Evolutionary conservation across 192 early-diverging fungal genomes (phyloP), one percentile per base, ranked within the genome.

Genomic region (Lobosporangium transversale): DNA sequence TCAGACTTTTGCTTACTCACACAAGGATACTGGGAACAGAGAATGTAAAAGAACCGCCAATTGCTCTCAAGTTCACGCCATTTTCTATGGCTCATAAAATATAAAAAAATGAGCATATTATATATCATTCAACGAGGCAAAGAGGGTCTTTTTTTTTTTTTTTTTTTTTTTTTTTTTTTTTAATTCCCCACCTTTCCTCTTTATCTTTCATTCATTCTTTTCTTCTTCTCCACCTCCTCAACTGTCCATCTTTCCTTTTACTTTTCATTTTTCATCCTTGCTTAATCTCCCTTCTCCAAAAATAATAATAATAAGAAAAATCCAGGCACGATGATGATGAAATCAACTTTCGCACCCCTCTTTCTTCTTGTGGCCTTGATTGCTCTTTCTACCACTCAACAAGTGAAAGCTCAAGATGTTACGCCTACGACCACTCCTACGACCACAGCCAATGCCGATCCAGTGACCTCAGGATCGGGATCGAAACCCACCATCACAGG

Each of bases 351-450:
- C 53, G 51, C 65, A n/a, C 35, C 59, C 53, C 8, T 58, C 43
- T 32, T 75, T 31, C 33, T 75, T 26, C 21, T 63, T 63, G 63
- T 56, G 5, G 37, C 57, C 26, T 12, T 75, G 21, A 57, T 58
- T 15, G 43, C 51, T 21, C 30, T 65, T 29, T 24, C 56, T 6
- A 15, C 58, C 24, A 23, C 59, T 14, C 17, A 23, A 9, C 11
- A 26, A 7, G 53, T 37, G 29, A 7, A 40, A 12, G 21, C 20
- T 36, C 9, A 43, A 2, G 5, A 24, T 3, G 32, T 24, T 26
- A 36, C 44, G 35, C 9, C 53, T 36, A 5, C 21, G 30, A 30
- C 50, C 11, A 4, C 30, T n/a, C 17, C 27, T 4, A 24, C 64
- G 15, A 47, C 54, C 36, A 32, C 44, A 31, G 42, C 32, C 30